Base-by-base conservation (phyloP, 2,329 filamentous ascomycete genomes). In the Sclerotinia sclerotiorum region DNA sequence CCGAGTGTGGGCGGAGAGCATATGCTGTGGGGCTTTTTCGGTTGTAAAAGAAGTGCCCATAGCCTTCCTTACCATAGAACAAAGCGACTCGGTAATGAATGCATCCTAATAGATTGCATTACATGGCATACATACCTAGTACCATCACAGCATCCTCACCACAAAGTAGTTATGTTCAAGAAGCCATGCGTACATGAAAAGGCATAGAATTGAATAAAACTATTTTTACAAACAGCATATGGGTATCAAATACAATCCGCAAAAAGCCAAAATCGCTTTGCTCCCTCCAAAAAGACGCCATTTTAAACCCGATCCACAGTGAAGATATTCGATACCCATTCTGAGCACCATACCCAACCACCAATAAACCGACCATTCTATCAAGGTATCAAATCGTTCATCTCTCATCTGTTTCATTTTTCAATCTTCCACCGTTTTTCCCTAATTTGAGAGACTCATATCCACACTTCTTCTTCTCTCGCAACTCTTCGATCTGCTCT, bases 391-490 rank as follows among this genome's bases (percentile, higher is more conserved):
- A n/a, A 27, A 32, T 24, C 44, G 13, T n/a, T 42, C 39, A 24
- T 48, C n/a, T 64, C 27, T 27, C n/a, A 24, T 49, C 21, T 6
- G 32, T 35, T 21, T 8, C 24, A 68, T 42, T 48, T 6, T 60
- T 60, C 63, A 39, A 66, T 70, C 54, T 58, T 42, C 64, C 17
- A 39, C 24, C 4, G 48, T 48, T 11, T 42, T 11, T 51, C 11
- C 39, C 8, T 35, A 42, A 3, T 17, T 32, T 42, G 21, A 52
- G 35, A 51, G 11, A 42, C 29, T 39, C 60, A 63, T 63, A 24
- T 73, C 72, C 17, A 71, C 70, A 49, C 71, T 72, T 46, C 70
- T 65, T 32, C 73, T 73, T 60, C 73, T 70, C 35, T 70, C 70
- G 62, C 72, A 73, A 24, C 72, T 76, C 48, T 67, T 71, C 46